phyloP scores from a whole-genome alignment of 768 basidiomycete species.

The Leccinum sublutescens region DNA sequence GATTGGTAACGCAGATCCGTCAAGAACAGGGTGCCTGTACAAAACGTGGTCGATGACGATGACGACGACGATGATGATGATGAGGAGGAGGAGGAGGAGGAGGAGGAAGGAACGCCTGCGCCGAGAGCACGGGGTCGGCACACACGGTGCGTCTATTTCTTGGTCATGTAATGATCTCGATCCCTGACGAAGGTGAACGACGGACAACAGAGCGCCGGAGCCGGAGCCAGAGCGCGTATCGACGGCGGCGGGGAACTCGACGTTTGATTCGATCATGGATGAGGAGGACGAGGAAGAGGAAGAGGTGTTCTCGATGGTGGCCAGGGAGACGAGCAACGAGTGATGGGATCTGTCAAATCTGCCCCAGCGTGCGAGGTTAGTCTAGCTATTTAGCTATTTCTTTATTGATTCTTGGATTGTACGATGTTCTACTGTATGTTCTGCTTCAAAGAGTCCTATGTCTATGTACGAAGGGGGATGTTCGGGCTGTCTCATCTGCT shows the following conservation, averaged over 20 bases:
- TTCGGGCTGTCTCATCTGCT: too few species aligned
- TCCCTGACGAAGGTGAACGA: neutral
- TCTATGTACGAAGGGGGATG: too few species aligned
- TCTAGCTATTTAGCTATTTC: neutral
- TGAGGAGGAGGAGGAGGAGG: slow-evolving; percentile 40
- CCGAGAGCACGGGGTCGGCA: slow-evolving; percentile 12
- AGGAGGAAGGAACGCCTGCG: slow-evolving; percentile 41
- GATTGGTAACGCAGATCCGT: slow-evolving; percentile 32
- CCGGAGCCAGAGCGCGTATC: slow-evolving; percentile 8
- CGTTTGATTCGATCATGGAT: slow-evolving; percentile 54
- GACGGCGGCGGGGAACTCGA: slow-evolving; percentile 14
- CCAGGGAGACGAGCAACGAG: neutral
- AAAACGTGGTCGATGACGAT: slow-evolving; percentile 31
- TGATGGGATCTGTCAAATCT: neutral
- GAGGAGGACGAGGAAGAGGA: slow-evolving; percentile 51
- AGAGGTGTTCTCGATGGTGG: slow-evolving; percentile 42
- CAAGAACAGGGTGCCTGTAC: slow-evolving; percentile 34
- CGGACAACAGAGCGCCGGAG: neutral
- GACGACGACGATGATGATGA: slow-evolving; percentile 14
- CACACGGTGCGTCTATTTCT: slow-evolving; percentile 10
- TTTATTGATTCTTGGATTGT: neutral
- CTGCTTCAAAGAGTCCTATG: neutral
- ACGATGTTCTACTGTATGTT: neutral
- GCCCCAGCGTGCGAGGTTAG: neutral
- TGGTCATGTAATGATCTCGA: neutral